Percentiles rank a stretch among this genome's conserved stretches.
Evolutionary conservation across 768 basidiomycete genomes (phyloP).

Genomic region (Heimioporus sp.): DNA sequence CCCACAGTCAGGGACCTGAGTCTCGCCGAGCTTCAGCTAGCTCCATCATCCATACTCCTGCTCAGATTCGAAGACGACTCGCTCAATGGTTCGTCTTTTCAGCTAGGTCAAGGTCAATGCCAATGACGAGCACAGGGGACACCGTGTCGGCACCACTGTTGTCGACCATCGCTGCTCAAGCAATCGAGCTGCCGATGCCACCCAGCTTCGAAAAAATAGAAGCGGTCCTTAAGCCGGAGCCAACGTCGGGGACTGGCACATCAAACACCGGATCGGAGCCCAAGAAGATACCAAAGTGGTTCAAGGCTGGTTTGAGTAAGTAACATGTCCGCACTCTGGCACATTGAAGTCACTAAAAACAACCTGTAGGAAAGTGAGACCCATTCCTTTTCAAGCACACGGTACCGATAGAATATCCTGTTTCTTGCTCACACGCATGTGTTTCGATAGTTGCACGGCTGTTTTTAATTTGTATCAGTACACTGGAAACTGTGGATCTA

Average conservation of each 20-base stretch:
- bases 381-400: conserved; percentile 27
- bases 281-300: conserved; percentile 77
- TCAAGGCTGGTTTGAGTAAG: conserved; percentile 66
- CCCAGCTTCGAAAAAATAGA: conserved; percentile 33
- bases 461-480: conserved; percentile 48
- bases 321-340: not conserved
- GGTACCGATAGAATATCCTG: conserved; percentile 7
- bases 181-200: conserved; percentile 66
- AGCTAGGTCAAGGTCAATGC: not conserved
- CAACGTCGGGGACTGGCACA: conserved; percentile 8
- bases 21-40: conserved; percentile 67
- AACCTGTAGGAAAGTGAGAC: conserved; percentile 20
- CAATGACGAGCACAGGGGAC: conserved; percentile 40
- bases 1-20: conserved; percentile 64
- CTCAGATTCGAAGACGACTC: conserved; percentile 72
- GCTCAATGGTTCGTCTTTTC: conserved; percentile 53
- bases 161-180: conserved; percentile 51
- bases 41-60: conserved; percentile 77
- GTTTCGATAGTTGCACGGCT: not conserved
- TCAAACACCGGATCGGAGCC: conserved; percentile 25
- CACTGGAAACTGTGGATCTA: conserved; percentile 76
- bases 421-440: conserved; percentile 4
- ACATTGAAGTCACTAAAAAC: not conserved
- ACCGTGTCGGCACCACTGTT: conserved; percentile 63
- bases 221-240: conserved; percentile 3